Evolutionary conservation across 495 filamentous ascomycete species (phyloP).

Genomic region (Amorphotheca resinae): DNA sequence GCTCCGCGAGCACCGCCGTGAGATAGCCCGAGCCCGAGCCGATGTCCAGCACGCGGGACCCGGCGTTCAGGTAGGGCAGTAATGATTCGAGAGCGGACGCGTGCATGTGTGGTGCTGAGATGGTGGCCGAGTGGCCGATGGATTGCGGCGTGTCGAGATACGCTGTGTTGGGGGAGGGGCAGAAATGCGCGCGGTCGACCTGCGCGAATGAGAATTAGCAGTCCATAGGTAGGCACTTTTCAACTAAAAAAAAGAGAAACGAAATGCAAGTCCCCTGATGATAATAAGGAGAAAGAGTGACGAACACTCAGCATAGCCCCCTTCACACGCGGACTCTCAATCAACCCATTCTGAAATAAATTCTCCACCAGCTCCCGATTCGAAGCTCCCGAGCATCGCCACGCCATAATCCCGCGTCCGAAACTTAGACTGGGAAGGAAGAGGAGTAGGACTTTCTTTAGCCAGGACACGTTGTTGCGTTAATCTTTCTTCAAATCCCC

Average conservation of each 20-base stretch:
- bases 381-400: slow-evolving; percentile 67
- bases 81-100: slow-evolving; percentile 61
- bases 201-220: slow-evolving; percentile 25
- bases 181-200: slow-evolving; percentile 87
- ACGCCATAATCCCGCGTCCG: slow-evolving; percentile 63
- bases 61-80: slow-evolving; percentile 43
- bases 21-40: slow-evolving; percentile 87
- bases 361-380: slow-evolving; percentile 75
- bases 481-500: no score
- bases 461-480: no score
- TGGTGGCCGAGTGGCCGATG: slow-evolving; percentile 82
- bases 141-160: slow-evolving; percentile 87
- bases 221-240: not conserved
- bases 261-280: no score
- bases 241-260: not conserved
- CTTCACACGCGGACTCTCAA: slow-evolving; percentile 57
- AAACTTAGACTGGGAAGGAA: no score
- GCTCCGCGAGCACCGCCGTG: slow-evolving; percentile 75
- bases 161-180: slow-evolving; percentile 41
- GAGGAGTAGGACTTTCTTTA: no score
- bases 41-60: slow-evolving; percentile 64
- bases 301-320: slow-evolving; percentile 65
- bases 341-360: slow-evolving; percentile 55
- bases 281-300: no score
- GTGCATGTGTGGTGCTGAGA: slow-evolving; percentile 97